phyloP scores from a whole-genome alignment of 768 basidiomycete species.

The Auriscalpium orientale region DNA sequence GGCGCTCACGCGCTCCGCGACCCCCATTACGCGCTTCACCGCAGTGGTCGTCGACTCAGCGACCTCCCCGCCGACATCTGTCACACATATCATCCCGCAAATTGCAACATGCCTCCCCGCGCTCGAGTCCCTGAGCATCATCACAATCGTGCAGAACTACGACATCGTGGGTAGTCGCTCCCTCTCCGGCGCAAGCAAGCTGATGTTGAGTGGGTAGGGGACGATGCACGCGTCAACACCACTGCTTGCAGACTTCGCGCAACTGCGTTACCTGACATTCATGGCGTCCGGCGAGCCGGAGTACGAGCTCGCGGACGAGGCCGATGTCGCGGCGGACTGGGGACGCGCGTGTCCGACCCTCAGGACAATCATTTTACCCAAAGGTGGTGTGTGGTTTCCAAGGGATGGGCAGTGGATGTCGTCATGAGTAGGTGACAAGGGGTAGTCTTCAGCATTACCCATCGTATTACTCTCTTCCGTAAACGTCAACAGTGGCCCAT shows the following conservation, averaged over 20 bases:
- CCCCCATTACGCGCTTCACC: conserved; percentile 41
- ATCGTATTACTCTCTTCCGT: too few relatives aligned
- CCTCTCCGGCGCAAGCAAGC: too few relatives aligned
- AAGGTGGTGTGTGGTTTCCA: conserved; percentile 53
- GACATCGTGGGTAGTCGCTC: conserved; percentile 31
- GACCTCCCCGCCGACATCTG: conserved; percentile 24
- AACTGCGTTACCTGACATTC: conserved; percentile 47
- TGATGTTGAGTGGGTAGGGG: conserved; percentile 23
- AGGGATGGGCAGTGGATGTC: neutral
- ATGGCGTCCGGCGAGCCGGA: conserved; percentile 36
- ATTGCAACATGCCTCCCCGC: conserved; percentile 39
- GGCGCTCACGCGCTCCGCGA: conserved; percentile 31
- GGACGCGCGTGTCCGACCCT: conserved; percentile 51
- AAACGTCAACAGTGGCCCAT: too few relatives aligned
- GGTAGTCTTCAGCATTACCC: too few relatives aligned
- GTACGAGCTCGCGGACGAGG: conserved; percentile 31
- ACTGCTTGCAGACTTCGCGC: conserved; percentile 32
- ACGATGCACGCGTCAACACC: conserved; percentile 34
- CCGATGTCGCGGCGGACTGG: conserved; percentile 47
- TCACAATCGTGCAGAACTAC: conserved; percentile 44
- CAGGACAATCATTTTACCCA: conserved; percentile 56
- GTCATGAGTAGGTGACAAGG: neutral
- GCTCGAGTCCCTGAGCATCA: conserved; percentile 55
- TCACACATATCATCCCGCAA: conserved; percentile 37
- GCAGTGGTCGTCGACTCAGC: conserved; percentile 46